Base-by-base conservation (phyloP, 2,329 filamentous ascomycete genomes). In the Corynespora cassiicola region DNA sequence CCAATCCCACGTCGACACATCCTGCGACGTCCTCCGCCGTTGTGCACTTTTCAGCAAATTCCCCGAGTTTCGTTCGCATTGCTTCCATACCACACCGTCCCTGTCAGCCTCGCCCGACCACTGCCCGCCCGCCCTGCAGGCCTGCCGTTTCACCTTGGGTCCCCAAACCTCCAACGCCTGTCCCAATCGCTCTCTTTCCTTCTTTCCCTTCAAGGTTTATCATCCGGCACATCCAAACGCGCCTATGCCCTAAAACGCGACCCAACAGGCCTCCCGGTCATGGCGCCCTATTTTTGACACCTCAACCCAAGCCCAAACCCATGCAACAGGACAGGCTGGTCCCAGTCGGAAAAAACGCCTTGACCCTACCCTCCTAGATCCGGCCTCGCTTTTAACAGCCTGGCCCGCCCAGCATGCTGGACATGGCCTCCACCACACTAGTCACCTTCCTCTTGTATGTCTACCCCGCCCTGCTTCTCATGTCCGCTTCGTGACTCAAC, bases 381-480 rank as follows among this genome's bases (percentile, higher is more conserved):
- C 43, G 56, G 6, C 40, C 45, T 56, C 56, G 45, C 56, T 45
- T 43, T 61, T 56, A 58, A 49, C 44, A 53, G 53, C 50, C 50
- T 54, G 55, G 58, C 39, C 44, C 37, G 41, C 45, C 58, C 58
- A 50, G 39, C 42, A 51, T 42, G 45, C 36, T 38, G 53, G 55
- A 41, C 44, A 67, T 67, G 65, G 57, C 54, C 33, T 58, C 61
- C 43, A 86, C 83, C 15, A 84, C 84, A 42, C 80, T 87, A 52
- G 78, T 86, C 62, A 86, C 84, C 45, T 87, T 87, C 65, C 45
- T 68, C 30, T 66, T 68, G 66, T 69, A 68, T 56, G 66, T 60
- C 36, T 47, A 45, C 43, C 52, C 50, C 39, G 49, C 35, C 27
- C 28, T 39, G 31, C 40, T 45, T 45, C 44, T 41, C 39, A 39